These are phyloP conservation scores for Ganoderma leucocontextum DNA, from an alignment of 1,284 basidiomycete genomes.

Conservation along the genomic window DNA sequence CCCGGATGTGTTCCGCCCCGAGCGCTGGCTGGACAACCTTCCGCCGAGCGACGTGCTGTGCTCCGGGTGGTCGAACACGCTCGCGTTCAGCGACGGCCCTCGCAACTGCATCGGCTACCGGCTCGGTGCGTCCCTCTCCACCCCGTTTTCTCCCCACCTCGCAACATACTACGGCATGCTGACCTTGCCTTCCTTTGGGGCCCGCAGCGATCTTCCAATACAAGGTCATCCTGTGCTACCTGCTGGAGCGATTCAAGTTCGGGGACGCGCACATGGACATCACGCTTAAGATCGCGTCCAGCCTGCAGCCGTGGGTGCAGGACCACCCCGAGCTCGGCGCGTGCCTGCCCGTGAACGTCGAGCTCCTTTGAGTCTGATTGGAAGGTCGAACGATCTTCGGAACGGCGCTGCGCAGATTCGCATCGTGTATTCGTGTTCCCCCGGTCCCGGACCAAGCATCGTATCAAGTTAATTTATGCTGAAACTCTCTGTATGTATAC, in stretches of 20 bases:
- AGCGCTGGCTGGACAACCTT: constrained; percentile 27
- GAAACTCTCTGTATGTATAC: neutral
- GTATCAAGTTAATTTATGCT: neutral
- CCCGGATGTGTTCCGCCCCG: constrained; percentile 37
- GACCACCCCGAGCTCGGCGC: constrained; percentile 15
- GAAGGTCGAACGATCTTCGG: neutral
- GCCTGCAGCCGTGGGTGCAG: constrained; percentile 26
- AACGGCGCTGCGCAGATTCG: neutral
- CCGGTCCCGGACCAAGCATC: too few species aligned
- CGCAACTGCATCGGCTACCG: constrained; percentile 28
- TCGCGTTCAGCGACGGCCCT: constrained; percentile 33
- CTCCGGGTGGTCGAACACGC: constrained; percentile 27
- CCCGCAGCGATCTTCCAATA: constrained; percentile 20
- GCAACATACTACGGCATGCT: too few species aligned
- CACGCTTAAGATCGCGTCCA: constrained; percentile 25
- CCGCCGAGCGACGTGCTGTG: constrained; percentile 13
- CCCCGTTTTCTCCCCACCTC: too few species aligned
- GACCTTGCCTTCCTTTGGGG: too few species aligned
- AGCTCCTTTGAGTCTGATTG: constrained; percentile 8
- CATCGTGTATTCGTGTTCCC: too few species aligned
- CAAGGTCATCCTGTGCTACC: constrained; percentile 19
- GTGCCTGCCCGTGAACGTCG: constrained; percentile 9
- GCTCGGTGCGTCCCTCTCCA: constrained; percentile 21
- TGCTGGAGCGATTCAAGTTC: constrained; percentile 24
- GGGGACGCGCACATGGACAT: constrained; percentile 18